Base-by-base conservation (phyloP, 73 alveolate genomes). In the Paramecium bursaria region DNA sequence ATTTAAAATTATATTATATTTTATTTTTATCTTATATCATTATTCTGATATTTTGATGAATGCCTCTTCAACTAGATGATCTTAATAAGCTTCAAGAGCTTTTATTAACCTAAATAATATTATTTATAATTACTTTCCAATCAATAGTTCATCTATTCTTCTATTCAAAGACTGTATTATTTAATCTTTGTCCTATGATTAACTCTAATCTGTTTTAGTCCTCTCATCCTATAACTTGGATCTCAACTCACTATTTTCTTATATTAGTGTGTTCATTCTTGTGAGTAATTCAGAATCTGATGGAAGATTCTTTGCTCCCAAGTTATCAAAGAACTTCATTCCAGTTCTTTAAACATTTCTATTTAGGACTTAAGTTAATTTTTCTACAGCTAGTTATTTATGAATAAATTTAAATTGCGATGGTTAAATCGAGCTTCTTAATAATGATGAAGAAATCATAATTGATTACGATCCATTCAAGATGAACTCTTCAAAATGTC, bases 51-150 rank as follows among this genome's bases (percentile, higher is more conserved):
- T n/a, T n/a, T n/a, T n/a, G n/a, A 57, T n/a, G 14, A 67, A 39
- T 31, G 82, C 82, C 33, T 33, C 60, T 0, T 67, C 46, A 14
- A 67, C 7, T 11, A 67, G 9, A 39, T 39, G 82, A 39, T 39
- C 60, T 39, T 35, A 21, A 67, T 10, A 39, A 13, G 6, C 22
- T 31, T 31, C 10, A 2, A 67, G n/a, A 13, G 46, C 35, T 67
- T 35, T 42, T 25, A 35, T 0, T 42, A 67, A 67, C 44, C 60
- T 67, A 33, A 0, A 15, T 2, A 44, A 31, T 67, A 2, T 14
- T 5, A 4, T 25, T 30, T 67, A 14, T n/a, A n/a, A n/a, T n/a
- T n/a, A n/a, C n/a, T n/a, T n/a, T n/a, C n/a, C n/a, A n/a, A n/a
- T n/a, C n/a, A n/a, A n/a, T n/a, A n/a, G n/a, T n/a, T n/a, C n/a